Base-by-base conservation (phyloP, 495 filamentous ascomycete genomes). In the Aspergillus carlsbadensis region DNA sequence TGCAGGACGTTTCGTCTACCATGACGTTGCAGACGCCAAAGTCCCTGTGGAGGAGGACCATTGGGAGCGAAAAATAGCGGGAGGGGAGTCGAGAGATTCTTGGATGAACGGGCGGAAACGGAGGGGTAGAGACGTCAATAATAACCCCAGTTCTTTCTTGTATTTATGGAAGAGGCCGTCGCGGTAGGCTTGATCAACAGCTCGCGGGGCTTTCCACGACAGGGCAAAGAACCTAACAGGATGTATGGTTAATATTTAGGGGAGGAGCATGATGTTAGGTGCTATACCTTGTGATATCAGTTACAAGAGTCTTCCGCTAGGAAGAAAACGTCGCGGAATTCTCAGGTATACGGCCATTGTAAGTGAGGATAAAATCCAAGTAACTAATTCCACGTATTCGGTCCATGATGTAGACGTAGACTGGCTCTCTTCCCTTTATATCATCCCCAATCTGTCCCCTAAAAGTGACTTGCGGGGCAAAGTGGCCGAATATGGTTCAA, bases 21-120 rank as follows among this genome's bases (percentile, higher is more conserved):
- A 74, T 69, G 52, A 76, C 68, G 53, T 76, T 76, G 57, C 57
- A 68, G 21, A 54, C 39, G 22, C 69, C 68, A 56, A 76, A 71
- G 47, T 71, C 73, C 34, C 51, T 53, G 49, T 74, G 70, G 6
- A 76, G 64, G 14, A 77, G 64, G 6, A 73, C 72, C 63, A 70
- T 73, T n/a, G 72, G 73, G 3, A 76, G 65, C 17, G 68, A 70
- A 42, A 72, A 49, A 74, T 72, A 24, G 50, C 48, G 8, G 65
- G 56, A 31, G 74, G 52, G 8, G 65, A 61, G 39, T 61, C 57
- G 26, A 75, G 46, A 39, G 60, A 67, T 10, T 57, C 57, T 13
- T 63, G 63, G 34, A 75, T 70, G 8, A 71, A 60, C 7, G 67
- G 63, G 14, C 61, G 68, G 52, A 76, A 77, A 11, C 75, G 72